Evolutionary conservation across 2,329 filamentous ascomycete genomes (phyloP).

Genomic region (Lecanicillium sp.): DNA sequence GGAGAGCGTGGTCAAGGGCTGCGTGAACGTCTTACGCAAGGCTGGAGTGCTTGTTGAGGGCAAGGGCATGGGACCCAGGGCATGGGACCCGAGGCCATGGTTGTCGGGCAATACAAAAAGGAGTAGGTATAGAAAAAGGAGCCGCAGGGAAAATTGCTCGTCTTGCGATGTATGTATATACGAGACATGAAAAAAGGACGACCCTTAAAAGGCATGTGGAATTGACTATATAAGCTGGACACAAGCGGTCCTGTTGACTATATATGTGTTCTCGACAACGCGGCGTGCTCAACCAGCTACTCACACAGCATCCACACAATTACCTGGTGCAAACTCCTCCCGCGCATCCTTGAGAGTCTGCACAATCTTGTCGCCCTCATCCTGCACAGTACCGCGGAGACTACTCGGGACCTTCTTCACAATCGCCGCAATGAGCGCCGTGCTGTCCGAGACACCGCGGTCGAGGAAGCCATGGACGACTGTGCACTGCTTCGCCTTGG

Average conservation of each 20-base stretch:
- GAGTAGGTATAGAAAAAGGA: not conserved
- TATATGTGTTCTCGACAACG: too few species aligned
- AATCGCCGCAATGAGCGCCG: constrained; percentile 1
- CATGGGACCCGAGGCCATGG: constrained; percentile 47
- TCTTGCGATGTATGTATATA: too few species aligned
- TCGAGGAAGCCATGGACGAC: constrained; percentile 4
- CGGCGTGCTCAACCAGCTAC: too few species aligned
- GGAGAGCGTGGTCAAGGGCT: constrained; percentile 59
- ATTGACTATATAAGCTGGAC: too few species aligned
- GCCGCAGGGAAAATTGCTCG: too few species aligned
- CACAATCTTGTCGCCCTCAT: constrained; percentile 4
- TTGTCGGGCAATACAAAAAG: constrained; percentile 19
- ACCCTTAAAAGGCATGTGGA: too few species aligned
- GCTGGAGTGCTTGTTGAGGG: constrained; percentile 67
- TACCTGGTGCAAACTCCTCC: not conserved
- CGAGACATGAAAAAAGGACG: too few species aligned
- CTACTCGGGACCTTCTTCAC: constrained; percentile 4
- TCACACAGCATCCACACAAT: constrained; percentile 3
- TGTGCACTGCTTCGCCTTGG: constrained; percentile 7
- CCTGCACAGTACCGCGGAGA: constrained; percentile 4
- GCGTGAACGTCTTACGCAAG: constrained; percentile 68
- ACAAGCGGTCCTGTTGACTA: too few species aligned
- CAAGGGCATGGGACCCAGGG: too few species aligned
- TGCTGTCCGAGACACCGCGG: not conserved
- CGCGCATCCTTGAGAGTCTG: constrained; percentile 2